Base-by-base conservation (phyloP, 257 asterid genomes). In the Jacaranda mimosifolia region DNA sequence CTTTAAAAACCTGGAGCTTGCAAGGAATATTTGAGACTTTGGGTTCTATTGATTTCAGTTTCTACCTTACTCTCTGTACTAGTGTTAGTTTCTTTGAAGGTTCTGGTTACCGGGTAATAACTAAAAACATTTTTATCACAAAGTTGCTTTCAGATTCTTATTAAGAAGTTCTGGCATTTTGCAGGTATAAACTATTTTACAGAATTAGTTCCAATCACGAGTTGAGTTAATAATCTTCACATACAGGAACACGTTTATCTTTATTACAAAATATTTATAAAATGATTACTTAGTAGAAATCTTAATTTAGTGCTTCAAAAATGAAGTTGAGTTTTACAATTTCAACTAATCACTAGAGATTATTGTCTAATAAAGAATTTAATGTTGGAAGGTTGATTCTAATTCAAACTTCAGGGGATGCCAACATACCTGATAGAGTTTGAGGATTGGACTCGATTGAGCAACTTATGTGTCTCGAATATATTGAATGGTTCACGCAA, bases 21-120 rank as follows among this genome's bases (percentile, higher is more conserved):
- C 64, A 53, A 53, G 46, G 36, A 69, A 38, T 36, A 35, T 15
- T 70, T 70, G 75, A 36, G 35, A 51, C 63, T 15, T 70, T 70
- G 75, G 49, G 35, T 70, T 63, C 19, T 15, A 52, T 51, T 14
- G 52, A 17, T 70, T 49, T 58, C 40, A 42, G 26, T 35, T 73
- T 73, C 18, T 32, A 26, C 48, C 73, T 68, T 68, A 26, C 46
- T 66, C 57, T 68, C 18, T 45, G n/a, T n/a, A n/a, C 0, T 9
- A 48, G 43, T 2, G 19, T 49, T 10, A 13, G 59, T 42, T 12
- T 12, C 6, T 39, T 12, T n/a, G n/a, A n/a, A 42, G 21, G 58
- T 43, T 35, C 59, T 58, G 51, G 12, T 46, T 13, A n/a, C 46
- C 45, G 46, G 10, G 19, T 57, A 46, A 32, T 48, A 9, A 10